Conservation (phyloP, 805 yeast species). For the Metschnikowia santaceciliae region DNA sequence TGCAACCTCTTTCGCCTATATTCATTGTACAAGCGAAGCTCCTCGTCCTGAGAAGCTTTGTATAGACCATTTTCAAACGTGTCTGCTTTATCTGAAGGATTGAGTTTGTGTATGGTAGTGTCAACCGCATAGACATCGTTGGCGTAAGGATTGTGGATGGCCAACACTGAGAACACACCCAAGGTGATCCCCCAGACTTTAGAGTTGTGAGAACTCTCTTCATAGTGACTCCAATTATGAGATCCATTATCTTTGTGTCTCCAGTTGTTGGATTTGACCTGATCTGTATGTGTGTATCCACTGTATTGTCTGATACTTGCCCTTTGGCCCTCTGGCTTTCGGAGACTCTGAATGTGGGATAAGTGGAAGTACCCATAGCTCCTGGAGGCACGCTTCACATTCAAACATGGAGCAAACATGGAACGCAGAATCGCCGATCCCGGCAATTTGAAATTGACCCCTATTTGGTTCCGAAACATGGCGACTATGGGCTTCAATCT, state of each 20-base stretch:
- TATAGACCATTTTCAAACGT: conserved; percentile 70
- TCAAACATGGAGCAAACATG: neutral
- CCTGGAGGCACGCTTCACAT: neutral
- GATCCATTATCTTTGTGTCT: neutral
- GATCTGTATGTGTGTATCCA: neutral
- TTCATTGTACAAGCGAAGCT: conserved; percentile 31
- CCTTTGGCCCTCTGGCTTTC: neutral
- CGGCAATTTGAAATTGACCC: neutral
- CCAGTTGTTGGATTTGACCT: neutral
- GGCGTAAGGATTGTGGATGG: conserved; percentile 3
- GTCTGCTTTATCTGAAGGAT: conserved; percentile 48
- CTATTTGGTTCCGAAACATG: neutral
- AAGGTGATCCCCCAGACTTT: conserved; percentile 6
- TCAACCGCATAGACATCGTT: conserved; percentile 11
- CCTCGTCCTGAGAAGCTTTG: conserved; percentile 55
- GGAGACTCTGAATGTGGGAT: neutral
- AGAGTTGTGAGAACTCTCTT: no score
- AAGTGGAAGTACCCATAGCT: neutral
- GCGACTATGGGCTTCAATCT: neutral
- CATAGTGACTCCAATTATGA: neutral
- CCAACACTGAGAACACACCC: conserved; percentile 7
- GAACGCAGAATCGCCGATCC: neutral
- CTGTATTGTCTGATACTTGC: neutral
- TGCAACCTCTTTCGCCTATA: conserved; percentile 27
- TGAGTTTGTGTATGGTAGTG: conserved; percentile 32